Evolutionary conservation across 2,329 filamentous ascomycete species (phyloP), one percentile per base, ranked within the genome.

Genomic region (Trichoderma sp.): DNA sequence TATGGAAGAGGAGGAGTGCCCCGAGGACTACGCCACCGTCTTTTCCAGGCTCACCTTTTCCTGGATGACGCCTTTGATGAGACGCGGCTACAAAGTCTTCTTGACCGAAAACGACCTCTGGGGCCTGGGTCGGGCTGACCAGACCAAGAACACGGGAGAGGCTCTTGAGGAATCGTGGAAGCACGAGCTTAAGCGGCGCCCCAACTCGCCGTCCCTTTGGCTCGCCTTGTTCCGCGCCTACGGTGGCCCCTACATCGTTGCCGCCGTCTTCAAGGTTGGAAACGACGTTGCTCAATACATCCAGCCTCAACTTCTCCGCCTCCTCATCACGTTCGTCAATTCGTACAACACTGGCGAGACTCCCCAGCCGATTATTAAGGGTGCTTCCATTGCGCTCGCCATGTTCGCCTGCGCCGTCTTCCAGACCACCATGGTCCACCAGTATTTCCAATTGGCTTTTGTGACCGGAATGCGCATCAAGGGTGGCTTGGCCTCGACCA

Each of bases 31-130:
- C 75, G 93, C 95, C 14, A 93, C 94, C 67, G 83, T 98, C 60
- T 99, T 99, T 79, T 97, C 94, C 4, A 87, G 91, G 58, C 83
- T 99, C 52, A 97, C 94, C 0, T 99, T 99, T 77, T 89, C 90
- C 63, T 99, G 95, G 95, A 97, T 99, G 94, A 98, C 95, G 0
- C 93, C 95, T 0, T 81, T 99, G 85, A 99, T 99, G 95, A 93
- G 88, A 74, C 90, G 90, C 74, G 95, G 95, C 1, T 98, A 99
- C 81, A 91, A 90, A 73, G 87, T 93, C 66, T 99, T 88, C 75
- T 82, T 99, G 67, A 97, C 93, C 1, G 93, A 98, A 75, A 92
- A 97, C 68, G 94, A 99, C 76, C 83, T 99, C 26, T 99, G 96
- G 96, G 94, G 92, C 67, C 81, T 99, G 65, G 87, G 93, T 47